Evolutionary conservation across 2,329 filamentous ascomycete genomes (phyloP), one percentile per base, ranked within the genome.

Genomic region (Epichloe hybrida): DNA sequence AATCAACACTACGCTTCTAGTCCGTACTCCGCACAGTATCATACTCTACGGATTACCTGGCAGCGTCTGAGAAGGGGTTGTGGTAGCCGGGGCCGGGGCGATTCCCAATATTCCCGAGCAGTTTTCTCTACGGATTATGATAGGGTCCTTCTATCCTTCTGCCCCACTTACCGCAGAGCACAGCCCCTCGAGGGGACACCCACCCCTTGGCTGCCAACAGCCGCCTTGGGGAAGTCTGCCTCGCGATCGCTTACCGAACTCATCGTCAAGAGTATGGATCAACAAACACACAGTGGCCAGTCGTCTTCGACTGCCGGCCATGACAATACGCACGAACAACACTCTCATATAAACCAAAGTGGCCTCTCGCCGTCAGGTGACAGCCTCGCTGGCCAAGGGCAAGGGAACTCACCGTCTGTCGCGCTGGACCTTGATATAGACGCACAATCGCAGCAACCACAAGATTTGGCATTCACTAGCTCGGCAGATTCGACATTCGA

Each of bases 321-420:
- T 13, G 49, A 39, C 62, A 73, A 73, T 56, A 74, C 77, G 61
- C 74, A 74, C 58, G 17, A 17, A 17, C 73, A 77, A 61, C 69
- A 68, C 63, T 65, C 72, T 71, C 74, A 80, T 81, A 83, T 85
- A 83, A 84, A 76, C 66, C 79, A 80, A 65, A 76, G 71, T 58
- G 38, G 48, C 27, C 80, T 80, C 66, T 83, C 81, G 60, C 78
- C 80, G 59, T 79, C 80, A 63, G 77, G 76, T 67, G 72, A 72
- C 59, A 77, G 75, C 61, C 71, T 74, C 63, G 69, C 23, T 11
- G 15, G 73, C 63, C 56, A 62, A 44, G 72, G 72, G 62, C 56
- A 62, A 44, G 72, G 72, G 62, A 67, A 73, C 52, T 46, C 51
- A 27, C 61, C 66, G 59, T 71, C 69, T 49, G 69, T 74, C 59